These are phyloP conservation scores for Botrytis squamosa DNA, from an alignment of 2,329 filamentous ascomycete species.

Conservation along the genomic window DNA sequence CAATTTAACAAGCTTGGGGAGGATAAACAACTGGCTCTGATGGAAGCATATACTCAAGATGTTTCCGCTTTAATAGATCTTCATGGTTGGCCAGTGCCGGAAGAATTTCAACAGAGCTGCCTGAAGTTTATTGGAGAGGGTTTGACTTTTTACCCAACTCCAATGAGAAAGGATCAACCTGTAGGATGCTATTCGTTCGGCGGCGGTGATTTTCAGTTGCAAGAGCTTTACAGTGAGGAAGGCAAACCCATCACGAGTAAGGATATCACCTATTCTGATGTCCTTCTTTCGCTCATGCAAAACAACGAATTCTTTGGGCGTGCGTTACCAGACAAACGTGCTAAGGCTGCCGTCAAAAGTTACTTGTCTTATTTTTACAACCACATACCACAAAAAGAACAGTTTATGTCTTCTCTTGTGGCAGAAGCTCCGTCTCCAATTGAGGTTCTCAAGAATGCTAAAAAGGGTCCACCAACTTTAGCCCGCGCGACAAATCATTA, in stretches of 20 bases:
- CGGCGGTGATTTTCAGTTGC: neutral
- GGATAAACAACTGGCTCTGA: neutral
- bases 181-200: neutral
- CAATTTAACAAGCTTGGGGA: neutral
- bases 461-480: neutral
- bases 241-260: constrained; percentile 21
- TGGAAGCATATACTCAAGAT: constrained; percentile 7
- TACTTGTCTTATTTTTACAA: constrained; percentile 19
- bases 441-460: neutral
- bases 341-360: constrained; percentile 20
- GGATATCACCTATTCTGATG: constrained; percentile 18
- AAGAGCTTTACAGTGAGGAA: constrained; percentile 7
- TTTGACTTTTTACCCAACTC: constrained; percentile 11
- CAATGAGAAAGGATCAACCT: neutral
- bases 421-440: neutral
- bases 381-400: constrained; percentile 3
- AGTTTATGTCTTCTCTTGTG: neutral
- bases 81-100: constrained; percentile 21
- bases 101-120: constrained; percentile 6
- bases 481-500: constrained; percentile 4
- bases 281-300: constrained; percentile 18
- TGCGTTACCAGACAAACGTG: constrained; percentile 9
- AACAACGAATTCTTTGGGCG: constrained; percentile 15
- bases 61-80: constrained; percentile 1
- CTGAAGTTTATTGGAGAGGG: neutral